phyloP scores from a whole-genome alignment of 2,329 filamentous ascomycete species.

The Botrytis pseudocinerea region DNA sequence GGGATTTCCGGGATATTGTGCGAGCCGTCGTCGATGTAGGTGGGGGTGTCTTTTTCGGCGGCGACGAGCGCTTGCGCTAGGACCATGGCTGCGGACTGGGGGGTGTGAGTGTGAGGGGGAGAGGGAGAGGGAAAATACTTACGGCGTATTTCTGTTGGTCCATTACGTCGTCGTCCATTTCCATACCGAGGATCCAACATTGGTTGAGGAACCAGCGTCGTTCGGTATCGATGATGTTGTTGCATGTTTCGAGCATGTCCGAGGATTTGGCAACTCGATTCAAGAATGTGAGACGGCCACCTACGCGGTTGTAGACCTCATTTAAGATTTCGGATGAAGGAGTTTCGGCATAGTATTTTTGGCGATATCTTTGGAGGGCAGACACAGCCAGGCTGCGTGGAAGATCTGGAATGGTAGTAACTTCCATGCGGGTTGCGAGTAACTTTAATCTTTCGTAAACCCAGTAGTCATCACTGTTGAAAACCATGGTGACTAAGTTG shows the following conservation, averaged over 20 bases:
- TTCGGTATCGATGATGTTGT: constrained; percentile 68
- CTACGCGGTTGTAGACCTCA: constrained; percentile 81
- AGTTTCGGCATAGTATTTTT: constrained; percentile 70
- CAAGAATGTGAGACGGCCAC: constrained; percentile 84
- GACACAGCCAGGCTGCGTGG: constrained; percentile 74
- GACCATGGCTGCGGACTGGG: constrained; percentile 84
- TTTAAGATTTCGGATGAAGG: constrained; percentile 60
- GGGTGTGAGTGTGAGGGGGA: constrained; percentile 7
- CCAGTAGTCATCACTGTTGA: constrained; percentile 99
- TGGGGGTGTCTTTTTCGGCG: constrained; percentile 54
- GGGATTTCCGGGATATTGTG: constrained; percentile 69
- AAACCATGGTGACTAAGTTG: constrained; percentile 85
- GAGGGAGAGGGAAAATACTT: constrained; percentile 44
- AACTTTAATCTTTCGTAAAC: constrained; percentile 93
- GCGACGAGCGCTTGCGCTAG: constrained; percentile 90
- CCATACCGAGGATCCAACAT: constrained; percentile 72
- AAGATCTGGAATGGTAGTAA: constrained; percentile 82
- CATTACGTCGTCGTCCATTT: constrained; percentile 97
- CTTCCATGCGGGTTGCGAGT: constrained; percentile 91
- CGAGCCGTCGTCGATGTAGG: constrained; percentile 27
- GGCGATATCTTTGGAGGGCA: constrained; percentile 78
- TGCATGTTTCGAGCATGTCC: constrained; percentile 78
- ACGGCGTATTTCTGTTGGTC: constrained; percentile 95
- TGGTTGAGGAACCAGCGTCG: constrained; percentile 80
- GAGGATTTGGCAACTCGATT: constrained; percentile 84